A percentile compares a stretch with the other conserved stretches of the same genome.
Evolutionary conservation across 176 grass and related monocot species (phyloP).

Genomic region (Panicum miliaceum): DNA sequence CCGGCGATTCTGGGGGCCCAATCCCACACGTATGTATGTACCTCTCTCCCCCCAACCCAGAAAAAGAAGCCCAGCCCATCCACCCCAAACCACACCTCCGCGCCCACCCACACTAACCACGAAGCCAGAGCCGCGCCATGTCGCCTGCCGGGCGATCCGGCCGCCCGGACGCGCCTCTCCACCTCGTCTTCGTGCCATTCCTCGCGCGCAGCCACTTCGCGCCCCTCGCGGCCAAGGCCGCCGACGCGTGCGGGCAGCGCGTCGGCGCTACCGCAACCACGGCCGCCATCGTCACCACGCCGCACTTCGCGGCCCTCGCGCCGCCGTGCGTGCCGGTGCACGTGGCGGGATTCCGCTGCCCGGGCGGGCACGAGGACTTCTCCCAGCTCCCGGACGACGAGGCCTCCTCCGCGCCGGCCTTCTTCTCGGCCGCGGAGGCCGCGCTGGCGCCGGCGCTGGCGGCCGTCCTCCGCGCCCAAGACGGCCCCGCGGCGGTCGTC

Average conservation of each 20-base stretch:
- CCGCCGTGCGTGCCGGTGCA: neutral
- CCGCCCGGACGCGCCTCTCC: neutral
- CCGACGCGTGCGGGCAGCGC: neutral
- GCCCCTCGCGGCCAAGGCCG: conserved; percentile 28
- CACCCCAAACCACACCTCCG: neutral
- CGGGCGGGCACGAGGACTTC: conserved; percentile 42
- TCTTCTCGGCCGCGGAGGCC: conserved; percentile 39
- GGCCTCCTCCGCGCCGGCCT: neutral
- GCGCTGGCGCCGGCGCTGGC: conserved; percentile 33
- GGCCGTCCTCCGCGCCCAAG: neutral
- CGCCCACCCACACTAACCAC: neutral
- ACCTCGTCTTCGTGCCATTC: conserved; percentile 56
- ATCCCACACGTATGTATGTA: conserved; percentile 18
- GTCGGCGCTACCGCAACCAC: neutral
- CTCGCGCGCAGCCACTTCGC: conserved; percentile 58
- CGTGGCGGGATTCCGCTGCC: conserved; percentile 29
- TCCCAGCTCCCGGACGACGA: conserved; percentile 44
- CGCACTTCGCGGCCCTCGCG: conserved; percentile 39
- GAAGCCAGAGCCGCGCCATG: too few species aligned
- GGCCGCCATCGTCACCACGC: conserved; percentile 46
- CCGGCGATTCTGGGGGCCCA: conserved; percentile 10
- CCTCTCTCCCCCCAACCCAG: neutral
- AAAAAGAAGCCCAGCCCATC: neutral
- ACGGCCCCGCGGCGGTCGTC: conserved; percentile 11
- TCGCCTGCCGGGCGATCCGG: too few species aligned